phyloP scores from a whole-genome alignment of 2,329 filamentous ascomycete genomes.

The Arthrinium phaeospermum region DNA sequence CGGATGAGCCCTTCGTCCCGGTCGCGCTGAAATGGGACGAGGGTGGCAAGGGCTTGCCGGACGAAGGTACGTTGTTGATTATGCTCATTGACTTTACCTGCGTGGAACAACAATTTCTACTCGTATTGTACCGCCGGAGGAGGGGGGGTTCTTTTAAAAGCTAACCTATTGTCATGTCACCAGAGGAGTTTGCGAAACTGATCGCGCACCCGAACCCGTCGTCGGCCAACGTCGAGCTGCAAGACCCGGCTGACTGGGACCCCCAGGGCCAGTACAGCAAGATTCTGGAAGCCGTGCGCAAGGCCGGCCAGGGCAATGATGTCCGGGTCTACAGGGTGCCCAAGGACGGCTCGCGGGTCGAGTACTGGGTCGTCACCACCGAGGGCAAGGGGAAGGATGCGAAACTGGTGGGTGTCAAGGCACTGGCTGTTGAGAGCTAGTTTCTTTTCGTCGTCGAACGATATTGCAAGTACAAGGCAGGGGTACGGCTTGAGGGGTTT shows the following conservation, averaged over 20 bases:
- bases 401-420: constrained; percentile 78
- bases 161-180: not conserved
- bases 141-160: not conserved
- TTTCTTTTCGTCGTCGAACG: not conserved
- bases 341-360: constrained; percentile 65
- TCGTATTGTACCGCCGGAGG: not conserved
- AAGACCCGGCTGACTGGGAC: constrained; percentile 77
- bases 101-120: not conserved
- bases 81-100: not conserved
- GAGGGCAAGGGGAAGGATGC: constrained; percentile 60
- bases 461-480: not conserved
- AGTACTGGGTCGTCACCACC: constrained; percentile 81
- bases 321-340: constrained; percentile 77
- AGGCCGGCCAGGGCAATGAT: constrained; percentile 67
- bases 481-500: not conserved
- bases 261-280: constrained; percentile 70
- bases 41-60: constrained; percentile 57
- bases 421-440: constrained; percentile 75
- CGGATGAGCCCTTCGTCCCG: constrained; percentile 84
- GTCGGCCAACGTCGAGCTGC: constrained; percentile 65
- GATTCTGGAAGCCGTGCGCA: constrained; percentile 71
- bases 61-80: constrained; percentile 60
- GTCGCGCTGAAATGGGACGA: constrained; percentile 70
- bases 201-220: constrained; percentile 63
- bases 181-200: constrained; percentile 68